phyloP scores from a whole-genome alignment of 106 monocot species.

The Narthecium ossifragum region DNA sequence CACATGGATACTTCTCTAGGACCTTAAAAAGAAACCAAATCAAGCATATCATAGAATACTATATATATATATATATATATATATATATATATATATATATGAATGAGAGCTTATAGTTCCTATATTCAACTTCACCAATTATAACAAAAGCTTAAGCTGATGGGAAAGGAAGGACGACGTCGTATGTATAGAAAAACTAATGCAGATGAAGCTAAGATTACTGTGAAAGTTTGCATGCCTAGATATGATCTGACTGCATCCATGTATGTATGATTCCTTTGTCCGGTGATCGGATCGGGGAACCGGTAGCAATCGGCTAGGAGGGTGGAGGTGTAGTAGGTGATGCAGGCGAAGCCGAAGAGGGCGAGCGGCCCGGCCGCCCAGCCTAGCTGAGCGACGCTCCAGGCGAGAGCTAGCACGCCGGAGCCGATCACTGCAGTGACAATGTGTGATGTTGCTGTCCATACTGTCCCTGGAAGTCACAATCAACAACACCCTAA shows the following conservation, averaged over 20 bases:
- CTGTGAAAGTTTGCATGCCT: slow-evolving; percentile 8
- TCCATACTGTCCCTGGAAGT: slow-evolving; percentile 48
- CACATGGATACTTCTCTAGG: slow-evolving; percentile 40
- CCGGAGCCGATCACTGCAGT: slow-evolving; percentile 54
- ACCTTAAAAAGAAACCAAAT: slow-evolving; percentile 25
- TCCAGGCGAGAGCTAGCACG: slow-evolving; percentile 55
- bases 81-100: too few species aligned
- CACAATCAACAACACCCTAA: too few species aligned
- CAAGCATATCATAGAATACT: too few species aligned
- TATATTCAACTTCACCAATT: too few species aligned
- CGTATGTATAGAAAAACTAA: too few species aligned
- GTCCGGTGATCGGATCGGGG: slow-evolving; percentile 40
- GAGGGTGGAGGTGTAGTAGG: slow-evolving; percentile 53
- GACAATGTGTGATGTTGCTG: slow-evolving; percentile 44
- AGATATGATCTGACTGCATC: slow-evolving; percentile 55
- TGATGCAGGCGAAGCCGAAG: slow-evolving; percentile 40
- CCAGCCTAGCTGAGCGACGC: slow-evolving; percentile 59
- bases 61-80: too few species aligned
- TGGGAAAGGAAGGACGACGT: too few species aligned
- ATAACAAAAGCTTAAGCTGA: too few species aligned
- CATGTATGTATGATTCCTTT: slow-evolving; percentile 38
- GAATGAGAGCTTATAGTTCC: too few species aligned
- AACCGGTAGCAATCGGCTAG: slow-evolving; percentile 47
- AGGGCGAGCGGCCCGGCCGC: slow-evolving; percentile 29
- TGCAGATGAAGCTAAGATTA: not conserved